Evolutionary conservation across 768 basidiomycete species (phyloP), one percentile per base, ranked within the genome.

Genomic region (Fibroporia radiculosa): DNA sequence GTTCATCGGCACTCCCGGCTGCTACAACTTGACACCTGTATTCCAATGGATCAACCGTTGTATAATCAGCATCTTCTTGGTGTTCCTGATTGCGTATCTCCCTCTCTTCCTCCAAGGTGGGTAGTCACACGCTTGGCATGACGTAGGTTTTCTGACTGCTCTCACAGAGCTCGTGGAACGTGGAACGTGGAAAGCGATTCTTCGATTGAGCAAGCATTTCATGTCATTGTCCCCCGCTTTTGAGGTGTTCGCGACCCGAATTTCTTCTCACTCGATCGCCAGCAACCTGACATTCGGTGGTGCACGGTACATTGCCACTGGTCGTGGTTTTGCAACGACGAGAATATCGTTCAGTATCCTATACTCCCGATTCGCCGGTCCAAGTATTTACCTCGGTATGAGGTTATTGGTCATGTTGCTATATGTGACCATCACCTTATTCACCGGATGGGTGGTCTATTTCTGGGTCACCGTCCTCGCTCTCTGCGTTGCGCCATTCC

Each of bases 241-340:
- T 63, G 96, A 99, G 62, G 86, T 99, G 50, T 99, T 98, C 69
- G 85, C 90, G 12, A 99, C 96, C 1, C 95, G 98, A 64, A 97
- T 99, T 57, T 93, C 91, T 62, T 93, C 93, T 36, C 91, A 98
- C 60, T 98, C 96, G 22, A 97, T 99, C 64, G 71, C 96, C 51
- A 95, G 83, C 65, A 95, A 99, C 66, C 69, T 99, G 68, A 95
- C 90, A 4, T 97, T 96, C 48, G 96, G 96, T 65, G 96, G 96
- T 39, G 96, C 96, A 35, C 80, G 96, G 41, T 99, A 98, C 66
- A 99, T 99, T 53, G 93, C 96, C 13, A 99, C 95, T 19, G 96
- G 96, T 38, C 89, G 96, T 76, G 96, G 96, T 31, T 99, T 99
- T 60, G 96, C 96, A 22, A 98, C 95, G 4, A 88, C 91, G 18